A percentile compares a stretch with the other conserved stretches of the same genome.
These are phyloP conservation scores for Asterionellopsis glacialis DNA, from an alignment of 108 stramenopile genomes.

Conservation along the genomic window DNA sequence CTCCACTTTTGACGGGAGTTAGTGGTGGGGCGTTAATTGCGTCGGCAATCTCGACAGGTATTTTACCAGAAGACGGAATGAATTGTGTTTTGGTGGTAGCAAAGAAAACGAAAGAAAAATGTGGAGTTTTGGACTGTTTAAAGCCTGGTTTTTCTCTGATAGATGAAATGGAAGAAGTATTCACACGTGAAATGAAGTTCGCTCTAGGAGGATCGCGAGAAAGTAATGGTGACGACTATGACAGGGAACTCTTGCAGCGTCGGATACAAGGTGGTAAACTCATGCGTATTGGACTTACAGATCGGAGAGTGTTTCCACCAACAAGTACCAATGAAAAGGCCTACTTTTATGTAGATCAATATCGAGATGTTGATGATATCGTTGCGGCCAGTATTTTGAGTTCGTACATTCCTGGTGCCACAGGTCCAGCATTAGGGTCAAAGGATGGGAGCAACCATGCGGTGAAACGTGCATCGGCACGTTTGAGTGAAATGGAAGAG, in stretches of 20 bases:
- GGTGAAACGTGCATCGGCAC: constrained; percentile 21
- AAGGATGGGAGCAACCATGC: constrained; percentile 14
- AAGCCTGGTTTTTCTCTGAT: constrained; percentile 61
- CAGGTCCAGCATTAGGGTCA: constrained; percentile 33
- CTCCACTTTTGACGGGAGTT: constrained; percentile 33
- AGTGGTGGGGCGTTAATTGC: constrained; percentile 58
- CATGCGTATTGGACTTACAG: constrained; percentile 51
- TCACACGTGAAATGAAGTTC: constrained; percentile 21
- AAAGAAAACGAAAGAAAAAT: constrained; percentile 28
- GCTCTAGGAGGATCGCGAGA: constrained; percentile 28
- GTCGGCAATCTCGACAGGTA: constrained; percentile 35
- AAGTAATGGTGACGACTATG: constrained; percentile 24
- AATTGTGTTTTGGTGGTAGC: constrained; percentile 36
- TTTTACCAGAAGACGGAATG: constrained; percentile 55
- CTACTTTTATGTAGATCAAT: constrained; percentile 57
- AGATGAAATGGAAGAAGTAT: constrained; percentile 45
- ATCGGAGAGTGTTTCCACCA: constrained; percentile 38
- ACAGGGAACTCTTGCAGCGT: constrained; percentile 29
- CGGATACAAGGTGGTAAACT: constrained; percentile 26
- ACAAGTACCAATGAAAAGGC: constrained; percentile 31
- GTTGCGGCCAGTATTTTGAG: constrained; percentile 51
- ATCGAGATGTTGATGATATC: constrained; percentile 44
- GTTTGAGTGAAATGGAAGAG: constrained; percentile 36
- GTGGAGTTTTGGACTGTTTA: constrained; percentile 34
- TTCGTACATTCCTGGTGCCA: constrained; percentile 56